Evolutionary conservation across 345 rosid genomes (phyloP).

Genomic region (Eucalyptus sp.): DNA sequence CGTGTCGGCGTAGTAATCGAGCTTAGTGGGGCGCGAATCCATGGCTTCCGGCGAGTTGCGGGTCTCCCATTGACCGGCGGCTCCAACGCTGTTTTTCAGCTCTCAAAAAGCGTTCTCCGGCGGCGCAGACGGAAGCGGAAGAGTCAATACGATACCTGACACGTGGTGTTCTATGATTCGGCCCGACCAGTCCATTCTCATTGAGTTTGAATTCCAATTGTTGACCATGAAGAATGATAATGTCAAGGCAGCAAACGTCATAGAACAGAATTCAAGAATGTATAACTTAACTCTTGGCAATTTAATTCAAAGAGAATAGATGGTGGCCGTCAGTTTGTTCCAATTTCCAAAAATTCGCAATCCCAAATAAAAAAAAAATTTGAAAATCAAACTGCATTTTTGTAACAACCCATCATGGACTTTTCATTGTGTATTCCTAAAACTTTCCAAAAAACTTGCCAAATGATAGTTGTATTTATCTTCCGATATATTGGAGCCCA

Average conservation of each 20-base stretch:
- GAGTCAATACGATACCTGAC: neutral
- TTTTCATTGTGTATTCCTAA: too few species aligned
- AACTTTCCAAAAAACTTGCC: too few species aligned
- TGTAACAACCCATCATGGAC: rapidly evolving
- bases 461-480: too few species aligned
- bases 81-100: neutral
- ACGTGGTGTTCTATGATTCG: neutral
- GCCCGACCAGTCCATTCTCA: neutral
- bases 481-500: rapidly evolving
- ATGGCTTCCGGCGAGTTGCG: neutral
- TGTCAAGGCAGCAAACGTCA: neutral
- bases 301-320: neutral
- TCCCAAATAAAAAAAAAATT: neutral
- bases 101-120: neutral
- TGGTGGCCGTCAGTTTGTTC: neutral
- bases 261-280: too few species aligned
- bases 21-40: constrained; percentile 8
- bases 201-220: neutral
- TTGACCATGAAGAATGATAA: neutral
- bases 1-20: constrained; percentile 12
- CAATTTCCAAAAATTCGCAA: neutral
- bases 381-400: too few species aligned
- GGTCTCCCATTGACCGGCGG: neutral
- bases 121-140: neutral
- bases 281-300: neutral